Evolutionary conservation across 352 stramenopile genomes (phyloP).

Genomic region (Globisporangium okanoganense): DNA sequence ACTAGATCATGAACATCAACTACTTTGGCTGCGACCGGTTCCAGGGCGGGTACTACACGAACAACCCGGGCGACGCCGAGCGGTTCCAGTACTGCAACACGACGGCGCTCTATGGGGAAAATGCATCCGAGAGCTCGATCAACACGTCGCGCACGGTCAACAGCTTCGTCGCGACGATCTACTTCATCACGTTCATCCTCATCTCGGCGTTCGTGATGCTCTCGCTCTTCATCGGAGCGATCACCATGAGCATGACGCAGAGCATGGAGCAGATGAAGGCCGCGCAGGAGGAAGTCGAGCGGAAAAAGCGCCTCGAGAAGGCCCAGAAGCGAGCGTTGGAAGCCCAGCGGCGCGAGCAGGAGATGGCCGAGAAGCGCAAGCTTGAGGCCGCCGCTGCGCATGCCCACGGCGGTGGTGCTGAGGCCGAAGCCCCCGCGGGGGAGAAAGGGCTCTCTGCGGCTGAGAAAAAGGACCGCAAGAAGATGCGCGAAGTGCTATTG

Average conservation of each 20-base stretch:
- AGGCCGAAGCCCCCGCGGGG: conserved; percentile 2
- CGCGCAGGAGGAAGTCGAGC: conserved; percentile 59
- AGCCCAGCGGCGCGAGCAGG: conserved; percentile 37
- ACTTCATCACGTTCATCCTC: conserved; percentile 88
- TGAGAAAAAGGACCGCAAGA: conserved; percentile 57
- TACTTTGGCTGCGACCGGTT: conserved; percentile 75
- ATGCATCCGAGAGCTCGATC: conserved; percentile 35
- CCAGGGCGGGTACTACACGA: conserved; percentile 63
- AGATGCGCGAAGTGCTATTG: conserved; percentile 71
- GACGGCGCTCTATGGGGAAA: conserved; percentile 48
- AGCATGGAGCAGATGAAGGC: conserved; percentile 88
- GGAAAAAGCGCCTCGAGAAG: conserved; percentile 57
- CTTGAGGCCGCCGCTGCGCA: conserved; percentile 15
- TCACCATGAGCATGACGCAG: conserved; percentile 90
- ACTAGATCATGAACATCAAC: conserved; percentile 77
- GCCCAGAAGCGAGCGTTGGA: conserved; percentile 49
- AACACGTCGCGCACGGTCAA: conserved; percentile 36
- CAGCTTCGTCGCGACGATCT: conserved; percentile 56
- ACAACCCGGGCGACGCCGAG: conserved; percentile 24
- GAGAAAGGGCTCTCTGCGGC: conserved; percentile 48
- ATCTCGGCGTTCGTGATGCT: conserved; percentile 89
- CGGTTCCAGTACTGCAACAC: conserved; percentile 64
- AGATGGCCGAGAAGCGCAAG: conserved; percentile 33
- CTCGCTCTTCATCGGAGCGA: conserved; percentile 87
- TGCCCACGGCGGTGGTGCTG: background rate